Base-by-base conservation (phyloP, 805 yeast genomes). In the Candida saitoana region DNA sequence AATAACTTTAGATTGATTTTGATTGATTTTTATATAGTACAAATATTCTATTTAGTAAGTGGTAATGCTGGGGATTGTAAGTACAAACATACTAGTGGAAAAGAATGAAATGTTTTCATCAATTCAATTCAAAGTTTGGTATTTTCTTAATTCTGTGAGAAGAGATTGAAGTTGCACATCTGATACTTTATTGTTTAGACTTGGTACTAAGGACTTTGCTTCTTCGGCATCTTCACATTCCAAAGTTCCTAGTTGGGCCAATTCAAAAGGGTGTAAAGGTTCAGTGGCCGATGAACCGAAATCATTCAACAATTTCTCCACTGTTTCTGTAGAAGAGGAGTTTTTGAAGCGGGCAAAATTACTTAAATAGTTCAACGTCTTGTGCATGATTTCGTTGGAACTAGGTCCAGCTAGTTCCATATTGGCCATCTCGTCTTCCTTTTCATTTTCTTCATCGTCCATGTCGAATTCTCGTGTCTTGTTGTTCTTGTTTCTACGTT, bases 191-290 rank as follows among this genome's bases (percentile, higher is more conserved):
- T 76, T 79, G 18, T 78, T 75, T 57, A 93, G 73, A 62, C 96
- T 85, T 36, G 99, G 97, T 44, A 93, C 83, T 55, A 93, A 73
- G 14, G 96, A 87, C 65, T 87, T 87, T 29, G 98, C 98, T 69
- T 93, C 99, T 57, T 87, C 99, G 4, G 95, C 89, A 48, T 91
- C 97, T 57, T 91, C 99, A 65, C 97, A 90, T 22, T 93, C 85
- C 47, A 91, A 73, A 3, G 95, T 87, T 0, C 95, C 91, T 46
- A 84, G 69, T 64, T 93, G 98, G 1, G 98, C 96, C 41, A 87
- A 72, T 66, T 93, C 99, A 62, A 93, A 93, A 1, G 99, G 98
- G 69, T 93, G 99, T 54, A 93, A 65, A 12, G 73, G 71, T 46
- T 69, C 68, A 1, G 62, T 39, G 19, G 80, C 82, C 43, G 56